Base-by-base conservation (phyloP, 2,329 filamentous ascomycete species). In the Nemania bipapillata region DNA sequence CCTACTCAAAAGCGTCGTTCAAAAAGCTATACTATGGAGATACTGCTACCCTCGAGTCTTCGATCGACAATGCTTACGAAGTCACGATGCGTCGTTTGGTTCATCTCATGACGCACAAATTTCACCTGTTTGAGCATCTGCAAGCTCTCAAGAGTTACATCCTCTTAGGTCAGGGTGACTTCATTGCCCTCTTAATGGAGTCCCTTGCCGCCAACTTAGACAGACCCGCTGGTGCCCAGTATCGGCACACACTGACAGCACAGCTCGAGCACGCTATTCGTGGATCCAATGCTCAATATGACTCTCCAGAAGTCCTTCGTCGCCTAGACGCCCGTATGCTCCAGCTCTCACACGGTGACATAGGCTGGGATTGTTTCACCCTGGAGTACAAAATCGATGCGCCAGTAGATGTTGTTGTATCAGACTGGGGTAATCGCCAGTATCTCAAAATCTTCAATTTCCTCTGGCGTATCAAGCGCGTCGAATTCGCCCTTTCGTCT, bases 391-490 rank as follows among this genome's bases (percentile, higher is more conserved):
- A 98, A 79, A 96, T 99, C 74, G 94, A 97, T 78, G 92, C 95
- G 1, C 96, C 96, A 0, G 92, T 97, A 26, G 96, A 99, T 78
- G 96, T 99, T 30, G 94, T 99, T 55, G 94, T 99, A 45, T 98
- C 95, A 0, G 93, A 96, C 49, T 97, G 94, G 89, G 94, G 94
- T 53, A 95, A 92, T 73, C 92, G 95, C 24, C 95, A 99, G 78
- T 99, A 99, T 78, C 90, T 99, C 74, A 98, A 98, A 79, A 93
- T 99, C 9, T 99, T 99, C 87, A 99, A 99, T 81, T 97, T 99
- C 77, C 86, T 99, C 2, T 99, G 96, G 95, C 91, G 96, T 70
- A 93, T 99, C 77, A 99, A 99, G 82, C 91, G 96, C 30, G 96
- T 99, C 59, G 96, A 99, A 77, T 99, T 98, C 77, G 94, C 93